phyloP scores from a whole-genome alignment of 305 asterid genomes.

The Lippia alba region DNA sequence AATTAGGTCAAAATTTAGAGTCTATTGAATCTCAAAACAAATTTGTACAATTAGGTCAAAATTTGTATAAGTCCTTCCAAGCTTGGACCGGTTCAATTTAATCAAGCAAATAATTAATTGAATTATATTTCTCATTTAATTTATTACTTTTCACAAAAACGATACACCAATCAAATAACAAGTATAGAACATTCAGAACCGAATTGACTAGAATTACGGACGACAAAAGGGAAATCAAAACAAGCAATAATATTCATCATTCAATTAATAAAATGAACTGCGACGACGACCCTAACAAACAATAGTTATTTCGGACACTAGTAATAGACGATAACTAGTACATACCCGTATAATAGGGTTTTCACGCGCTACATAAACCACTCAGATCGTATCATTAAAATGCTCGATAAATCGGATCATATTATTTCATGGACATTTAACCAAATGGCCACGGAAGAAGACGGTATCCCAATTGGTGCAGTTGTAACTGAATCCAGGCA shows the following conservation, averaged over 20 bases:
- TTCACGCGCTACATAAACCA: not conserved
- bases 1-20: no score
- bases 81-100: no score
- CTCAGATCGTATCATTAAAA: not conserved
- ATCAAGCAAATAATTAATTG: no score
- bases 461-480: slow-evolving; percentile 43
- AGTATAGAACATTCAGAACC: no score
- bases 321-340: not conserved
- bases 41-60: no score
- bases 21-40: no score
- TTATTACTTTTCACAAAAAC: no score
- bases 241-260: not conserved
- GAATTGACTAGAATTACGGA: not conserved
- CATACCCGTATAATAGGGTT: not conserved
- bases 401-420: not conserved
- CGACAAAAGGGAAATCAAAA: not conserved
- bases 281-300: not conserved
- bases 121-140: no score
- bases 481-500: slow-evolving; percentile 39
- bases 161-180: no score
- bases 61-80: no score
- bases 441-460: slow-evolving; percentile 33
- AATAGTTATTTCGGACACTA: not conserved
- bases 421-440: slow-evolving; percentile 45
- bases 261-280: slow-evolving; percentile 1